Evolutionary conservation across 2,329 filamentous ascomycete genomes (phyloP).

Genomic region (Emericellopsis atlantica): DNA sequence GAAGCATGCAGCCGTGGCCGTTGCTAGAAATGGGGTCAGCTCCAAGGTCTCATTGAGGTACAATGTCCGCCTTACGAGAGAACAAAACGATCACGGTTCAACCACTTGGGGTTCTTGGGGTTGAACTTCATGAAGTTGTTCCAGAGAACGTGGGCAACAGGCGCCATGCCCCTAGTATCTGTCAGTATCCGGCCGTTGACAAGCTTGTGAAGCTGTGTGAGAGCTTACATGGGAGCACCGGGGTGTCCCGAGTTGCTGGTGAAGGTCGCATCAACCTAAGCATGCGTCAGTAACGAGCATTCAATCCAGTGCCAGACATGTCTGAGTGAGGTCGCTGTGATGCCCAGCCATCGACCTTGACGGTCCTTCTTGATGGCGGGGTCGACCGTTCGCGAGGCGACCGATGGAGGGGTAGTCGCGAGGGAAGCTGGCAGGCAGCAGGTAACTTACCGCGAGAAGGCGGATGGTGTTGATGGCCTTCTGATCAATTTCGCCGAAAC

Average conservation of each 20-base stretch:
- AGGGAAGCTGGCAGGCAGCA: constrained; percentile 7
- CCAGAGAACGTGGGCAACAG: constrained; percentile 90
- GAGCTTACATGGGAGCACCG: constrained; percentile 80
- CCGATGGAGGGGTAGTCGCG: constrained; percentile 7
- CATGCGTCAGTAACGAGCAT: constrained; percentile 11
- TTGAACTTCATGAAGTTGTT: constrained; percentile 99
- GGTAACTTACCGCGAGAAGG: constrained; percentile 71
- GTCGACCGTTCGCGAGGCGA: constrained; percentile 3
- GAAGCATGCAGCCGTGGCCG: constrained; percentile 98
- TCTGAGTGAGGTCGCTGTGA: no score
- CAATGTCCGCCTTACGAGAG: constrained; percentile 66
- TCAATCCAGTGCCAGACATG: not conserved
- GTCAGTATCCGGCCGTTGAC: constrained; percentile 15
- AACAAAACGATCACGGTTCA: constrained; percentile 96
- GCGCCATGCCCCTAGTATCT: constrained; percentile 61
- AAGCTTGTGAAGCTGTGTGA: not conserved
- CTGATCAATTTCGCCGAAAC: constrained; percentile 76
- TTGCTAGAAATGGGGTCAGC: constrained; percentile 45
- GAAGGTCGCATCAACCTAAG: constrained; percentile 90
- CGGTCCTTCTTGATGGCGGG: constrained; percentile 7
- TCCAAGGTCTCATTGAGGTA: not conserved
- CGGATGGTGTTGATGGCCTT: constrained; percentile 98
- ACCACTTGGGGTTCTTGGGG: constrained; percentile 95
- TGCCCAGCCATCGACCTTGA: not conserved
- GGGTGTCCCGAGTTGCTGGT: constrained; percentile 96